phyloP scores from a whole-genome alignment of 2,329 filamentous ascomycete genomes.

The Coniosporium tulheliwenetii region DNA sequence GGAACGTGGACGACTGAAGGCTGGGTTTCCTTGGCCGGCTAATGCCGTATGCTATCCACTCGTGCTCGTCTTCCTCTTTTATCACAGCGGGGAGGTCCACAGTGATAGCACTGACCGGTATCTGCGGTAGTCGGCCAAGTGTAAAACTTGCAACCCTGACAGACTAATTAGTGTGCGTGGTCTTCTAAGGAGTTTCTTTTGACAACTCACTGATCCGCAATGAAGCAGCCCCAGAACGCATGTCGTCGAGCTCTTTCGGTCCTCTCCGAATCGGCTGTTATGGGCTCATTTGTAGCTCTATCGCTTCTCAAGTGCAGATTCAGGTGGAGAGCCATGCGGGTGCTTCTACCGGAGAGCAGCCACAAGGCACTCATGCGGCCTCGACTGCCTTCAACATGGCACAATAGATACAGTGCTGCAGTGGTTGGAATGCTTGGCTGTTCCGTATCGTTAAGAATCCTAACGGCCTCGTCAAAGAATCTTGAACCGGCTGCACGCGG shows the following conservation, averaged over 20 bases:
- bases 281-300: background rate
- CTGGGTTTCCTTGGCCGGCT: constrained; percentile 1
- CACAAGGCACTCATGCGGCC: constrained; percentile 5
- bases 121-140: constrained; percentile 7
- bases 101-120: constrained; percentile 7
- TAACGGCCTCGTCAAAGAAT: constrained; percentile 6
- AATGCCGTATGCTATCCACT: constrained; percentile 5
- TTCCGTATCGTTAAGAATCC: constrained; percentile 3
- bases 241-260: constrained; percentile 4
- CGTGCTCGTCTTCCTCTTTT: constrained; percentile 3
- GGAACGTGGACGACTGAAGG: constrained; percentile 6
- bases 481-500: constrained; percentile 4
- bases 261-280: background rate
- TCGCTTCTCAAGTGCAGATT: constrained; percentile 6
- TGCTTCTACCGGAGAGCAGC: constrained; percentile 6
- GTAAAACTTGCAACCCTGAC: constrained; percentile 8
- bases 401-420: constrained; percentile 6
- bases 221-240: constrained; percentile 9
- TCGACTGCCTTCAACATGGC: constrained; percentile 6
- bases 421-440: constrained; percentile 5
- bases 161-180: background rate
- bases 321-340: constrained; percentile 7
- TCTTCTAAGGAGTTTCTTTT: background rate
- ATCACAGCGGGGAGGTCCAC: constrained; percentile 6
- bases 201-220: constrained; percentile 7